Evolutionary conservation across 257 asterid genomes (phyloP).

Genomic region (Gentiana macrophylla): DNA sequence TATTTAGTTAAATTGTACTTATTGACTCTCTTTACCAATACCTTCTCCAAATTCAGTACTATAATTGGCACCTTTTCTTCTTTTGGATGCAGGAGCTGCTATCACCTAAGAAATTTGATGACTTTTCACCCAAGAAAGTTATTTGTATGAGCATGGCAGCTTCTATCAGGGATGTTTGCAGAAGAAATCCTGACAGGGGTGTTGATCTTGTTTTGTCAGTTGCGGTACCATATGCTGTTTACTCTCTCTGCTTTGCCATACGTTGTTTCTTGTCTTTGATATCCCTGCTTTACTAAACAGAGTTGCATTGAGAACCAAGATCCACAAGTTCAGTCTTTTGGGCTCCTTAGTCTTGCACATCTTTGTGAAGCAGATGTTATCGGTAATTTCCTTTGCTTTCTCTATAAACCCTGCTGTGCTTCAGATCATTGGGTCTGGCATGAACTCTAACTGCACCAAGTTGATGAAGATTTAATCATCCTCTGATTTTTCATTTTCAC

Average conservation of each 20-base stretch:
- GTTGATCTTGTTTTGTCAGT: slow-evolving; percentile 91
- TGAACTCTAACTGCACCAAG: background rate
- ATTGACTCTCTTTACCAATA: background rate
- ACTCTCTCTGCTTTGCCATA: slow-evolving; percentile 17
- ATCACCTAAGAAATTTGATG: slow-evolving; percentile 43
- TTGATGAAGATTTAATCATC: too few relatives aligned
- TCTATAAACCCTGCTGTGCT: background rate
- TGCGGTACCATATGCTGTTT: slow-evolving; percentile 50
- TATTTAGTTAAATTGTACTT: too few relatives aligned
- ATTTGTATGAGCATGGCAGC: slow-evolving; percentile 71
- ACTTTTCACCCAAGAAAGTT: slow-evolving; percentile 43
- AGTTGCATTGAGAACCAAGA: slow-evolving; percentile 75
- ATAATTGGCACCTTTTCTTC: slow-evolving; percentile 4
- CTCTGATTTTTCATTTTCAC: too few relatives aligned
- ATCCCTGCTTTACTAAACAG: slow-evolving; percentile 32
- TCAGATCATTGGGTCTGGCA: background rate
- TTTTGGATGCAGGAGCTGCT: slow-evolving; percentile 55
- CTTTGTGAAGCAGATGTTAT: slow-evolving; percentile 96
- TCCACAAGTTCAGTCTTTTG: slow-evolving; percentile 72
- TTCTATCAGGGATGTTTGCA: slow-evolving; percentile 82
- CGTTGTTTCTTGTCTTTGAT: slow-evolving; percentile 17
- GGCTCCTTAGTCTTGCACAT: slow-evolving; percentile 85
- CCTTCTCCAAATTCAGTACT: background rate
- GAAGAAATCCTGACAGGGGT: slow-evolving; percentile 90
- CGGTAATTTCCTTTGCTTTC: slow-evolving; percentile 34